Base-by-base conservation (phyloP, 495 filamentous ascomycete genomes). In the Lasiosphaeria hispida region DNA sequence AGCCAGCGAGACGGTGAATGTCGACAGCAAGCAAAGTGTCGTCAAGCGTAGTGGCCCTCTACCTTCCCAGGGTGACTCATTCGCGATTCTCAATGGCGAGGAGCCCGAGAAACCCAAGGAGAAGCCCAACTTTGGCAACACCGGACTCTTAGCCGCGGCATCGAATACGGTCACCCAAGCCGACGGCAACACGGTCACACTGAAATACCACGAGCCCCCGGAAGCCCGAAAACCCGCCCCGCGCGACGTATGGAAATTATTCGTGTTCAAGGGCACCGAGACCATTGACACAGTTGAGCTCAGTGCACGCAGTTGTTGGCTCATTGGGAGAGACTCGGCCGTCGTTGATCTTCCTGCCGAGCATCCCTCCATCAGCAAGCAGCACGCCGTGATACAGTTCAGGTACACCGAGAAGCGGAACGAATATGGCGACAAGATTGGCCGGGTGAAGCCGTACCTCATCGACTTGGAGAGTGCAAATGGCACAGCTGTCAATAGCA, bases 311-410 rank as follows among this genome's bases (percentile, higher is more conserved):
- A 92, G 86, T 62, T 96, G 91, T 73, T 99, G 94, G 94, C 75
- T 99, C 34, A 73, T 97, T 8, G 94, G 94, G 0, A 75, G 93
- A 38, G 93, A 97, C 60, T 57, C 78, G 40, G 69, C 84, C 8
- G 86, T 98, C 23, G 92, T 88, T 5, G 94, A 98, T 66, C 80
- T 96, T 37, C 76, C 84, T 6, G 83, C 92, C 23, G 92, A 95
- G 62, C 92, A 98, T 68, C 92, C 92, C 18, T 96, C 91, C 68
- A 86, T 88, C 67, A 92, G 88, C 56, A 92, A 92, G 67, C 94
- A 98, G 73, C 94, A 98, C 72, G 95, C 94, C 4, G 95, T 91
- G 23, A 78, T 98, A 36, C 94, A 98, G 70, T 98, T 97, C 64
- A 84, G 95, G 42, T 87, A 89, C 68, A 82, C 89, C 17, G 86